Percentiles rank a stretch among this genome's conserved stretches.
These are phyloP conservation scores for Ophiostoma sp. DNA, from an alignment of 2,329 filamentous ascomycete species.

Conservation along the genomic window DNA sequence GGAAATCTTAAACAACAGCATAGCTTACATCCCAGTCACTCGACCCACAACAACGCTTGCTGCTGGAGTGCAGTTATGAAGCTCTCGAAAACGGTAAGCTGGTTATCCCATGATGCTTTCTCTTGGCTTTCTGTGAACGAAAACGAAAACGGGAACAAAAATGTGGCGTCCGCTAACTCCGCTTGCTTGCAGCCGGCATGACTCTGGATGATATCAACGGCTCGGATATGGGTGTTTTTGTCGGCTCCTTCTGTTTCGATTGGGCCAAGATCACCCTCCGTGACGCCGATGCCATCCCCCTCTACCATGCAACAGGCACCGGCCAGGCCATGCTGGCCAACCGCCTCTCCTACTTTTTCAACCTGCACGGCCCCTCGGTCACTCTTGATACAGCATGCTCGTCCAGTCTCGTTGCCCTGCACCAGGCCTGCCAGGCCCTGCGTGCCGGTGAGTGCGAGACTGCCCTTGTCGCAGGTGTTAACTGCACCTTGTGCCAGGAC, in stretches of 20 bases:
- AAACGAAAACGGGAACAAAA: neutral
- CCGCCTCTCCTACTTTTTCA: constrained; percentile 39
- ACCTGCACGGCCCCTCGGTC: constrained; percentile 40
- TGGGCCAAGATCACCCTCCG: constrained; percentile 28
- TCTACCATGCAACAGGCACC: constrained; percentile 36
- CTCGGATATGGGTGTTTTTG: constrained; percentile 26
- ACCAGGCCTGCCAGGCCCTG: constrained; percentile 36
- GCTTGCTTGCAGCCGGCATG: constrained; percentile 25
- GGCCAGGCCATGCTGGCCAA: constrained; percentile 36
- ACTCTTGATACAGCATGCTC: constrained; percentile 45
- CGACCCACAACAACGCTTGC: constrained; percentile 27
- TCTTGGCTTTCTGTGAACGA: neutral
- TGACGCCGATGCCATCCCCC: constrained; percentile 28
- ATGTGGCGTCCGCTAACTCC: neutral
- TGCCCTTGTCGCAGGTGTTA: constrained; percentile 27
- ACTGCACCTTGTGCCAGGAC: constrained; percentile 28
- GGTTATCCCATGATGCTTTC: neutral
- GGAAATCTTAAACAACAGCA: neutral
- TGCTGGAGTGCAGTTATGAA: constrained; percentile 29
- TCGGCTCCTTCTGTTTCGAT: constrained; percentile 31
- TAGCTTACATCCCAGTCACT: constrained; percentile 17
- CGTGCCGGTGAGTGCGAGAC: constrained; percentile 25
- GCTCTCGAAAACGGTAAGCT: constrained; percentile 28
- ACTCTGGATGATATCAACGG: constrained; percentile 25
- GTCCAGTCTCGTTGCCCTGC: constrained; percentile 38